phyloP scores from a whole-genome alignment of 352 stramenopile genomes.

The Globisporangium ultimum region DNA sequence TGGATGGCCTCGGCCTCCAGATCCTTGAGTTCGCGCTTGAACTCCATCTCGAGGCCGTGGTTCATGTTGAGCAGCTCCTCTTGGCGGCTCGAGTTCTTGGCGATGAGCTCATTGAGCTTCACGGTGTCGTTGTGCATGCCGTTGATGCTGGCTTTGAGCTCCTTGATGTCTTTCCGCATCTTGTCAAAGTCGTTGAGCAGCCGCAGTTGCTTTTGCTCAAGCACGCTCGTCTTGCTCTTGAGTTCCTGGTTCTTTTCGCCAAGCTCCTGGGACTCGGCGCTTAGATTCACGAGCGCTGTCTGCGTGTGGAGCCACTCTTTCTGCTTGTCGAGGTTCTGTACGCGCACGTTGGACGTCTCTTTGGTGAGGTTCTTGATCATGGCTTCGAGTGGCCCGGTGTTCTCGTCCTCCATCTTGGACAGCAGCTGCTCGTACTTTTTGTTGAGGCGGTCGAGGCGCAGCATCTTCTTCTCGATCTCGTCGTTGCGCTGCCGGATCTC shows the following conservation, averaged over 20 bases:
- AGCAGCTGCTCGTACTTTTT: constrained; percentile 93
- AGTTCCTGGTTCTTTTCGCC: constrained; percentile 89
- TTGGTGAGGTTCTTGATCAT: constrained; percentile 92
- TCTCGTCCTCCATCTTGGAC: constrained; percentile 86
- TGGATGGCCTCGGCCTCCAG: constrained; percentile 76
- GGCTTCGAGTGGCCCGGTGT: constrained; percentile 92
- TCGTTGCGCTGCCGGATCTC: constrained; percentile 94
- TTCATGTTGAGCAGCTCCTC: constrained; percentile 86
- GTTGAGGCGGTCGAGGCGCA: constrained; percentile 91
- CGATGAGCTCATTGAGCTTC: constrained; percentile 92
- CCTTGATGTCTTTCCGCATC: constrained; percentile 82
- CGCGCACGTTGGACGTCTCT: constrained; percentile 72
- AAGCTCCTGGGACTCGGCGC: constrained; percentile 86
- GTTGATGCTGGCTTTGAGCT: constrained; percentile 62
- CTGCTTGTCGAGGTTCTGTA: constrained; percentile 77
- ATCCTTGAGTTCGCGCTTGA: constrained; percentile 89
- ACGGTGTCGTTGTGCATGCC: constrained; percentile 91
- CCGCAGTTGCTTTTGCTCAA: constrained; percentile 89
- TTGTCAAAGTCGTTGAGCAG: constrained; percentile 80
- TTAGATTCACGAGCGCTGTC: constrained; percentile 86
- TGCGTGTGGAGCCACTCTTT: constrained; percentile 91
- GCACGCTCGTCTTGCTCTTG: constrained; percentile 85
- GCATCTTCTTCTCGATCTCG: constrained; percentile 96
- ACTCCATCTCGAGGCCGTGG: constrained; percentile 88
- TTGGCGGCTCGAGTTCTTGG: constrained; percentile 76